Conservation (phyloP, 2,329 filamentous ascomycete species). For the Colletotrichum filicis region DNA sequence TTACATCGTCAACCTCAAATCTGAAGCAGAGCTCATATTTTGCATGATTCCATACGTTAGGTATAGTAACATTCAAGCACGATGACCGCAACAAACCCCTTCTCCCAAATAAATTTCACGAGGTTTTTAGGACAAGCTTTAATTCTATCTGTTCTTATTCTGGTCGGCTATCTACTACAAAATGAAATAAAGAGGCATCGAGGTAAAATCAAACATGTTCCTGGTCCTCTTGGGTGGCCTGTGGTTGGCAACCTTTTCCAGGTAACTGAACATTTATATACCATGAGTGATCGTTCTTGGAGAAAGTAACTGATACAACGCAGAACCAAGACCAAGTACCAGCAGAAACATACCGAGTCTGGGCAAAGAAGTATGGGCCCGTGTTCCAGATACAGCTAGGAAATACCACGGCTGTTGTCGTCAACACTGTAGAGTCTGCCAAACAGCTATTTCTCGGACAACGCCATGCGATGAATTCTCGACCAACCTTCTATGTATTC, state of each 20-base stretch:
- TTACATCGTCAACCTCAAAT: too few relatives aligned
- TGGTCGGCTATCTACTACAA: neutral
- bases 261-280: neutral
- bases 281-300: neutral
- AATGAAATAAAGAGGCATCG: constrained; percentile 26
- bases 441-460: constrained; percentile 74
- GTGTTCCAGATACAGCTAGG: constrained; percentile 48
- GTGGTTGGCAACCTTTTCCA: constrained; percentile 31
- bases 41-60: too few relatives aligned
- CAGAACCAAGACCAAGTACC: constrained; percentile 5
- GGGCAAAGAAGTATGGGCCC: constrained; percentile 42
- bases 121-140: neutral
- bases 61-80: neutral
- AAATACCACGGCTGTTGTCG: constrained; percentile 70
- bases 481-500: constrained; percentile 72
- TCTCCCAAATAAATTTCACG: too few relatives aligned
- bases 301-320: neutral
- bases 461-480: constrained; percentile 72
- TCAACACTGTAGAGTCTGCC: constrained; percentile 74
- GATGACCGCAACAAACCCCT: neutral
- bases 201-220: constrained; percentile 20
- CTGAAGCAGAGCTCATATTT: too few relatives aligned
- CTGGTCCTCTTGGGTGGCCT: constrained; percentile 31
- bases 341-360: constrained; percentile 41
- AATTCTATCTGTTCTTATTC: neutral